Conservation (phyloP, 768 basidiomycete species). For the Pulveroboletus sp. region DNA sequence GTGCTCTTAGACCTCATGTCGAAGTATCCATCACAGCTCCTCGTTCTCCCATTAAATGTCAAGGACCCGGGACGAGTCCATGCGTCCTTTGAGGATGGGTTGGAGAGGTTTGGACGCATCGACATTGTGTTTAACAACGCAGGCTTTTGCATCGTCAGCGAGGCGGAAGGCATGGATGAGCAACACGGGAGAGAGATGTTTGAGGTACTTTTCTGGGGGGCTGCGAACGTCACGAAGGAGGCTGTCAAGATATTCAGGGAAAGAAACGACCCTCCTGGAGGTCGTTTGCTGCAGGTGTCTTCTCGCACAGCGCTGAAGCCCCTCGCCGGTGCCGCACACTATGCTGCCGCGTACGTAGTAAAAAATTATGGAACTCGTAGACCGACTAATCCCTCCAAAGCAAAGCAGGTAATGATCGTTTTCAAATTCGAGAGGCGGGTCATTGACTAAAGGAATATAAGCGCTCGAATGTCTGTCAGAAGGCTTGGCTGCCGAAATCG, state of each 20-base stretch:
- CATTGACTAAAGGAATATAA: conserved; percentile 13
- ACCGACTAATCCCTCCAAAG: conserved; percentile 10
- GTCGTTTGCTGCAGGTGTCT: conserved; percentile 37
- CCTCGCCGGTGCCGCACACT: conserved; percentile 15
- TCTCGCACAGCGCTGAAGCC: conserved; percentile 28
- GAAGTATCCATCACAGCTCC: conserved; percentile 31
- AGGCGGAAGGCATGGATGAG: conserved; percentile 38
- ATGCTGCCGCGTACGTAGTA: conserved; percentile 26
- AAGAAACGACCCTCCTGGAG: conserved; percentile 37
- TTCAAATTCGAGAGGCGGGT: neutral
- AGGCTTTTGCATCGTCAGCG: conserved; percentile 27
- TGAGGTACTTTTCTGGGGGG: conserved; percentile 40
- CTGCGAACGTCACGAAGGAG: conserved; percentile 30
- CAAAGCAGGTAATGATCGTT: conserved; percentile 22
- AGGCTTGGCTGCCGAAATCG: conserved; percentile 37
- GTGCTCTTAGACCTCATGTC: conserved; percentile 28
- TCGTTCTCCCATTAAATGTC: conserved; percentile 42
- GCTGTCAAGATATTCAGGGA: conserved; percentile 37
- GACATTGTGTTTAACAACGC: conserved; percentile 50
- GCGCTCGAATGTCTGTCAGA: conserved; percentile 41
- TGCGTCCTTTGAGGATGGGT: conserved; percentile 33
- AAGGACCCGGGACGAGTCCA: conserved; percentile 29
- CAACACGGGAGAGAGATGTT: conserved; percentile 35
- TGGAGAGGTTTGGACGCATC: conserved; percentile 38
- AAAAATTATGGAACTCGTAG: neutral